Base-by-base conservation (phyloP, 2,329 filamentous ascomycete species). In the Xylaria sp. region DNA sequence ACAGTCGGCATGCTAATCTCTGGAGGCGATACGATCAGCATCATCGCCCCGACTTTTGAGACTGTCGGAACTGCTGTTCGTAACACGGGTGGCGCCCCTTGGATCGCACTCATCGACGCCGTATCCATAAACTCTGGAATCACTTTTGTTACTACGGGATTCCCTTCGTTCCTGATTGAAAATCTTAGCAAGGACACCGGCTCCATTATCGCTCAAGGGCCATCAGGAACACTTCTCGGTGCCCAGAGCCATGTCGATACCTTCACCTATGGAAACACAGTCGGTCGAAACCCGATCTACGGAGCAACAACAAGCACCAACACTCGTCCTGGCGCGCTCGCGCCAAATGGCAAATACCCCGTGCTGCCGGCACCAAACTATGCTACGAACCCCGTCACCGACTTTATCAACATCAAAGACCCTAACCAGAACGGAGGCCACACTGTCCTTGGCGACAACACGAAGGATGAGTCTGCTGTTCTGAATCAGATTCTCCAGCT, bases 381-480 rank as follows among this genome's bases (percentile, higher is more conserved):
- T 67, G 79, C 80, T 51, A 69, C 70, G 17, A 75, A 75, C 54
- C 73, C 78, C 2, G 76, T 77, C 5, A 72, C 72, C 56, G 76
- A 79, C 71, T 81, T 82, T 55, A 77, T 82, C 74, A 82, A 82
- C 69, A 66, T 84, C 73, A 83, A 83, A 57, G 81, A 84, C 65
- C 75, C 79, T 2, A 68, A 74, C 4, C 79, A 81, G 62, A 81
- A 81, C 58, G 79, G 80, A 58, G 79, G 79, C 6, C 55, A 72
- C 50, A 76, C 68, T 1, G 75, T 83, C 21, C 71, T 77, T 0
- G 81, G 82, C 36, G 82, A 83, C 69, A 73, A 79, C 68, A 78
- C 75, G 6, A 61, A 71, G 11, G 81, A 84, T 67, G 82, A 84
- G 36, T 73, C 80, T 0, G 76, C 65, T 0, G 75, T 75, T 14